These are phyloP conservation scores for Wallacemonas sp. DNA, from an alignment of 208 protist species.

Conservation along the genomic window DNA sequence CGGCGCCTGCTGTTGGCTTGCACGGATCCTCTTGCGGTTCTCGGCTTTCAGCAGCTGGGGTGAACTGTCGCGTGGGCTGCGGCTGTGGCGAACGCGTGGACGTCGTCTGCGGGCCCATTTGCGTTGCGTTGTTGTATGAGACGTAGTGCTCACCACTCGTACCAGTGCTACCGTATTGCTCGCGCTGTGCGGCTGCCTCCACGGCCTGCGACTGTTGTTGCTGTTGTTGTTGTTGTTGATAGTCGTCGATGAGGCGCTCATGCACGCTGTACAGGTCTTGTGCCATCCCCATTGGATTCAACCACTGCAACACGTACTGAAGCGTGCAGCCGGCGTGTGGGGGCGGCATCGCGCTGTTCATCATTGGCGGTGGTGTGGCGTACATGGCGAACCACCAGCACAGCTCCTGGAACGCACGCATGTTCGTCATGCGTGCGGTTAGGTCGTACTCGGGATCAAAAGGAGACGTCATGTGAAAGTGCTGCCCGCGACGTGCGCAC, in stretches of 20 bases:
- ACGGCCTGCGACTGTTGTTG: slow-evolving; percentile 24
- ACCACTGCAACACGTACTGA: slow-evolving; percentile 66
- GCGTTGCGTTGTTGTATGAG: no score
- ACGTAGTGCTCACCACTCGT: slow-evolving; percentile 1
- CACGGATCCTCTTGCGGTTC: no score
- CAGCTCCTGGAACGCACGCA: slow-evolving; percentile 77
- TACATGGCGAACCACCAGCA: slow-evolving; percentile 72
- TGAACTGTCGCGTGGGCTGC: neutral
- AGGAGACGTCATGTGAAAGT: slow-evolving; percentile 83
- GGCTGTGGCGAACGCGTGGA: neutral
- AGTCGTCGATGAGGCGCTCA: slow-evolving; percentile 32
- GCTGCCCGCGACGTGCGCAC: slow-evolving; percentile 73
- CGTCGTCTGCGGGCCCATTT: neutral
- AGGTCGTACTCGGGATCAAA: slow-evolving; percentile 87
- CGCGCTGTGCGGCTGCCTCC: no score
- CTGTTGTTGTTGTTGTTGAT: slow-evolving; percentile 7
- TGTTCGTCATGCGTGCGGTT: slow-evolving; percentile 78
- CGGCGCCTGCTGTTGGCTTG: no score
- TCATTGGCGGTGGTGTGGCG: slow-evolving; percentile 22
- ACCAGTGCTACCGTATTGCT: no score
- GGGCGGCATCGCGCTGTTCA: neutral
- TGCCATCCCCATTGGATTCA: slow-evolving; percentile 54
- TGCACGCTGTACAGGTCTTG: slow-evolving; percentile 58
- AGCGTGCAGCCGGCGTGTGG: slow-evolving; percentile 47
- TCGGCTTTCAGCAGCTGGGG: no score